phyloP scores from a whole-genome alignment of 2,329 filamentous ascomycete species.

The Botrytis pseudocinerea region DNA sequence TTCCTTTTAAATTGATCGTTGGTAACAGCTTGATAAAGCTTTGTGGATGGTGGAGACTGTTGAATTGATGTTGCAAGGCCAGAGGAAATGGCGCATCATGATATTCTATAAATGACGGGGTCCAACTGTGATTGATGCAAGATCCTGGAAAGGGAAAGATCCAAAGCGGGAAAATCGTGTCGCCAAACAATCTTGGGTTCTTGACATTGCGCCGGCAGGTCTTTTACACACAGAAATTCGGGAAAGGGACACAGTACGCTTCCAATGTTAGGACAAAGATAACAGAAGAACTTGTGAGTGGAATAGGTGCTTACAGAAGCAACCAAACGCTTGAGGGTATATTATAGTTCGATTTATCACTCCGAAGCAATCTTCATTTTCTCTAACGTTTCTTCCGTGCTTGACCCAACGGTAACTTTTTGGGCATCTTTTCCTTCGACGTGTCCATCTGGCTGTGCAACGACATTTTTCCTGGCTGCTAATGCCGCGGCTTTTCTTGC shows the following conservation, averaged over 20 bases:
- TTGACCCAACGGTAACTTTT: conserved; percentile 33
- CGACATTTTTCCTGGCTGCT: conserved; percentile 33
- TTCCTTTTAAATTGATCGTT: no score
- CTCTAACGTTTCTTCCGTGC: conserved; percentile 33
- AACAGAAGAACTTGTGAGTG: not conserved
- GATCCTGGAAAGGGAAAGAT: not conserved
- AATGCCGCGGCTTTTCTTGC: conserved; percentile 38
- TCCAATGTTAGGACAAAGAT: not conserved
- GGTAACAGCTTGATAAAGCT: not conserved
- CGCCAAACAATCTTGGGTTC: not conserved
- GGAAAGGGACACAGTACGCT: not conserved
- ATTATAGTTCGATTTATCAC: conserved; percentile 29
- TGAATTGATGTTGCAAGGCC: not conserved
- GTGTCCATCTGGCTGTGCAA: conserved; percentile 37
- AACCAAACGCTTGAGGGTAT: conserved; percentile 26
- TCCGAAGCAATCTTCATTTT: conserved; percentile 34
- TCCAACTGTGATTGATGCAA: not conserved
- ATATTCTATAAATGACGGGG: not conserved
- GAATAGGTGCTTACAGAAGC: conserved; percentile 9
- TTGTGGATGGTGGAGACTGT: not conserved
- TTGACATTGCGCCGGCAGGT: not conserved
- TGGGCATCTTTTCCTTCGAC: conserved; percentile 34
- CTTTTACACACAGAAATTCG: not conserved
- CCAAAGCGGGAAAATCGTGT: not conserved
- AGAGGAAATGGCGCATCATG: no score